These are phyloP conservation scores for Ascochyta koolunga DNA, from an alignment of 2,329 filamentous ascomycete species.

Conservation along the genomic window DNA sequence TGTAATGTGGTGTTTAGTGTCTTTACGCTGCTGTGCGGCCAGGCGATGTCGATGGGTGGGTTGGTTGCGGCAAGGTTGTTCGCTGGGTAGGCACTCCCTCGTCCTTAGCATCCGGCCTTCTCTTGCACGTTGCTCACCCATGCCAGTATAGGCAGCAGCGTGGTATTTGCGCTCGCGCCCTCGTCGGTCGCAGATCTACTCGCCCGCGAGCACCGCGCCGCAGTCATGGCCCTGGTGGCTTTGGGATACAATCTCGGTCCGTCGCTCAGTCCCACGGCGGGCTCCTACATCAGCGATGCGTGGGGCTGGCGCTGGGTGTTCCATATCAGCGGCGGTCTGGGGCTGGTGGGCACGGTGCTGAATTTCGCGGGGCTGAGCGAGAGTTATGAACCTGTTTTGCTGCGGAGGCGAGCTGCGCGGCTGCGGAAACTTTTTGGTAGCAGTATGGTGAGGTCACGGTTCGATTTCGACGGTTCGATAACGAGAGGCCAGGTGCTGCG, in stretches of 20 bases:
- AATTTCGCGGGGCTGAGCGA: background rate
- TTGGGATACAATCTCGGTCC: conserved; percentile 27
- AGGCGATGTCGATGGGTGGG: no score
- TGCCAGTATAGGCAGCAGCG: conserved; percentile 16
- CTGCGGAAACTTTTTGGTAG: background rate
- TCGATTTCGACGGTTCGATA: background rate
- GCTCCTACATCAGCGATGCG: conserved; percentile 21
- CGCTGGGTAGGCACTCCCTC: no score
- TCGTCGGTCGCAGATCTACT: conserved; percentile 33
- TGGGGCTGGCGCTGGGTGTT: conserved; percentile 27
- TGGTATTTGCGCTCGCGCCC: conserved; percentile 24
- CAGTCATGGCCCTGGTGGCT: conserved; percentile 28
- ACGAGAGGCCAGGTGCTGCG: background rate
- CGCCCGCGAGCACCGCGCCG: conserved; percentile 24
- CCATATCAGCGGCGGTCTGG: conserved; percentile 11
- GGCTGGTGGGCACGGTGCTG: background rate
- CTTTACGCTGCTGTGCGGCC: no score
- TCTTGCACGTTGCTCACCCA: no score
- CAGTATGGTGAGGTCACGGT: no score
- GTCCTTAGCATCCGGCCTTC: no score
- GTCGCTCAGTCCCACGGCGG: conserved; percentile 26
- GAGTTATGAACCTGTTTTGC: background rate
- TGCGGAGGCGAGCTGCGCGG: no score
- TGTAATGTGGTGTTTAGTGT: no score
- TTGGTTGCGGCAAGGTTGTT: no score